phyloP scores from a whole-genome alignment of 805 yeast genomes.

The Ogataea trehalophila region DNA sequence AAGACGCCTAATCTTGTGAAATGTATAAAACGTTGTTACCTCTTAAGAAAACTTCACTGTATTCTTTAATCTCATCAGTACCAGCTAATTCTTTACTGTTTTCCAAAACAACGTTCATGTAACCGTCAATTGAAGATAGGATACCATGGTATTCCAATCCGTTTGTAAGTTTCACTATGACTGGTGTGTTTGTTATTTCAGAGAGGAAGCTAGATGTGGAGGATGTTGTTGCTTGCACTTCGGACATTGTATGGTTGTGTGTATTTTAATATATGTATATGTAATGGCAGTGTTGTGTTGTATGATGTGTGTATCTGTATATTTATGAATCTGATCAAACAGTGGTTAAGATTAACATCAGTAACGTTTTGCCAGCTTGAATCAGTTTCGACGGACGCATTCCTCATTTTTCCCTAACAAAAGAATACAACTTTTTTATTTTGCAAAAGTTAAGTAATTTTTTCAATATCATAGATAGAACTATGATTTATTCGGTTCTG shows the following conservation, averaged over 20 bases:
- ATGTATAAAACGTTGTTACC: conserved; percentile 74
- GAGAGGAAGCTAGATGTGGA: conserved; percentile 68
- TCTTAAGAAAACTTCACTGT: conserved; percentile 78
- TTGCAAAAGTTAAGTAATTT: no score
- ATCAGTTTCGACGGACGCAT: no score
- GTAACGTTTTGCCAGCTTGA: no score
- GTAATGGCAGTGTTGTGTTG: neutral
- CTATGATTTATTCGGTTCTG: no score
- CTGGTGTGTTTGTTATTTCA: conserved; percentile 73
- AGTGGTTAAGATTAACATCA: no score
- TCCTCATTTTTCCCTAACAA: no score
- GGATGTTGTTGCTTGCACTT: conserved; percentile 1
- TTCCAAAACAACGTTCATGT: conserved; percentile 89
- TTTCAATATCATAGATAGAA: no score
- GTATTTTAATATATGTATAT: neutral
- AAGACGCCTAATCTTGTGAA: conserved; percentile 15
- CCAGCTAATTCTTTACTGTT: conserved; percentile 64
- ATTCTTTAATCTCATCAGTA: conserved; percentile 43
- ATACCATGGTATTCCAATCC: conserved; percentile 80
- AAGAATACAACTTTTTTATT: no score
- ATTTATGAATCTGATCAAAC: neutral
- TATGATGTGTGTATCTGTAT: neutral
- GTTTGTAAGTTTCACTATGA: conserved; percentile 77
- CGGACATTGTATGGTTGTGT: conserved; percentile 8
- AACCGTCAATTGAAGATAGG: conserved; percentile 82